Evolutionary conservation across 768 basidiomycete species (phyloP).

Genomic region (Russula compacta): DNA sequence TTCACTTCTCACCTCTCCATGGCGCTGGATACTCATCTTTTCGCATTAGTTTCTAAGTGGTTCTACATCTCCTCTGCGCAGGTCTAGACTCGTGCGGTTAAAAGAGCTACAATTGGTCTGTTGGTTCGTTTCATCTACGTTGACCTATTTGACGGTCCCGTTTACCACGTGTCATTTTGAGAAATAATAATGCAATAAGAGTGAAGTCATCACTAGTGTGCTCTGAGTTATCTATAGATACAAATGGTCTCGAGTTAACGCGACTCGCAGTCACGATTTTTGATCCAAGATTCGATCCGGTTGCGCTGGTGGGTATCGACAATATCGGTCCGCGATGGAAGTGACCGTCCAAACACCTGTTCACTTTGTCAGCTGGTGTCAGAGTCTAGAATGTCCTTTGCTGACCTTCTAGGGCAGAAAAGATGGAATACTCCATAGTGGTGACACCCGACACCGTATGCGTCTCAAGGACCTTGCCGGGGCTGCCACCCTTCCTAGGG

Average conservation of each 20-base stretch:
- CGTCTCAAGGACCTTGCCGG: constrained; percentile 78
- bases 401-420: constrained; percentile 82
- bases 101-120: background rate
- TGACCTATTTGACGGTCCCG: background rate
- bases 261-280: constrained; percentile 20
- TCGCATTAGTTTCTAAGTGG: constrained; percentile 69
- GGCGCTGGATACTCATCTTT: background rate
- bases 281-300: constrained; percentile 39
- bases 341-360: constrained; percentile 88
- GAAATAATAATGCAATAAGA: constrained; percentile 3
- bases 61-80: constrained; percentile 90
- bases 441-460: constrained; percentile 80
- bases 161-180: background rate
- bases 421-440: constrained; percentile 77
- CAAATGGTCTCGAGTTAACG: constrained; percentile 1
- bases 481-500: constrained; percentile 55
- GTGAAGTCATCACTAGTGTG: constrained; percentile 10
- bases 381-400: constrained; percentile 10
- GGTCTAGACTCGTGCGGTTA: constrained; percentile 34
- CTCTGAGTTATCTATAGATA: constrained; percentile 14
- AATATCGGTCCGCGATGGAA: constrained; percentile 82
- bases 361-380: background rate
- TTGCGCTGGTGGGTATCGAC: constrained; percentile 75
- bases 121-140: background rate
- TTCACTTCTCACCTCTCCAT: background rate